Percentiles rank a stretch among this genome's conserved stretches.
Conservation (phyloP, 2,329 filamentous ascomycete species). For the Passalora sequoiae region DNA sequence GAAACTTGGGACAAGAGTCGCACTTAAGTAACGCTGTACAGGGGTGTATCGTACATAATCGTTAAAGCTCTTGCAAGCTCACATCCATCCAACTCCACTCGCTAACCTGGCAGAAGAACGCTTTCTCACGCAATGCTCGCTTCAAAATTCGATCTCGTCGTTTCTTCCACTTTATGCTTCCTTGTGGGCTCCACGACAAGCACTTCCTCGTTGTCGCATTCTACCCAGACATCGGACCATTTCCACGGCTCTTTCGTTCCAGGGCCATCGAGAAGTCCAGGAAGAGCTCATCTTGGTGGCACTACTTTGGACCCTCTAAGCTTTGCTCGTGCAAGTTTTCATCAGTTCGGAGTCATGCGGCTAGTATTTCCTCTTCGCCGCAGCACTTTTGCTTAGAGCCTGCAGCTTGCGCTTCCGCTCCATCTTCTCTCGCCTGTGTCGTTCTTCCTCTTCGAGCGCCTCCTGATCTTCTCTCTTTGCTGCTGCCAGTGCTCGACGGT, state of each 20-base stretch:
- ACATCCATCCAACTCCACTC: constrained; percentile 1
- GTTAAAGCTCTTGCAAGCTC: neutral
- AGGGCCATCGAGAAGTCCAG: no score
- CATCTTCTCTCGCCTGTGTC: constrained; percentile 59
- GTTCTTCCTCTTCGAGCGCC: constrained; percentile 58
- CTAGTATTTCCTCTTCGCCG: constrained; percentile 25
- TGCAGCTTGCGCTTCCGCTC: constrained; percentile 42
- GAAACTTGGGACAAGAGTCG: neutral
- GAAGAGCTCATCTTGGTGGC: no score
- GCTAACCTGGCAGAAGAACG: neutral
- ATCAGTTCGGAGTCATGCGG: neutral
- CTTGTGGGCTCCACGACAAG: no score
- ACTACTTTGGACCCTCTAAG: no score
- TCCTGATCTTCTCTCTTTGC: constrained; percentile 64
- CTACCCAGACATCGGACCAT: no score
- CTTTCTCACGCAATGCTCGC: constrained; percentile 2
- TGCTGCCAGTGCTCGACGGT: constrained; percentile 55
- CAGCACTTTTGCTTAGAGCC: constrained; percentile 31
- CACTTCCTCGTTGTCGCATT: no score
- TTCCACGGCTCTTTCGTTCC: no score
- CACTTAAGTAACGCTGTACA: neutral
- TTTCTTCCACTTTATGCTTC: no score
- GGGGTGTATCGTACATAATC: neutral
- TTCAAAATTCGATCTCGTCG: neutral
- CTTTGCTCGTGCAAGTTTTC: no score